Evolutionary conservation across 129 eudicot species (phyloP), one percentile per base, ranked within the genome.

Genomic region (Flaveria linearis): DNA sequence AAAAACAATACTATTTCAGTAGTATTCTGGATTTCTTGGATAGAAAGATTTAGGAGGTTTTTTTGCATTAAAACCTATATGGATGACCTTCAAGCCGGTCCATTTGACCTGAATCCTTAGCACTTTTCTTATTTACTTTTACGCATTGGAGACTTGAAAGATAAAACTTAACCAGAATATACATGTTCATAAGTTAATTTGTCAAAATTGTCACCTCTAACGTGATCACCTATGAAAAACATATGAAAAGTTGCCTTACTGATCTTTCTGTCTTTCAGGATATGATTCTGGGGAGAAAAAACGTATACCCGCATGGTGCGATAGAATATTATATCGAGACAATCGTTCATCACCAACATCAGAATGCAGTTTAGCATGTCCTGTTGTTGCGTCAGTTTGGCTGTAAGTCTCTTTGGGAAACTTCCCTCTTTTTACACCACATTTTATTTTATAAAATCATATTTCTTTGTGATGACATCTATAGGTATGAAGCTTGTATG

Each of bases 231-330:
- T 52, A 52, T 52, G 58, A 5, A 55, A 17, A 57, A 22, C 33
- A 22, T 58, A 10, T 49, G 64, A 28, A 36, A 47, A 30, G 43
- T 47, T 50, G 52, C 14, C 49, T 68, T 41, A 41, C 75, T 43
- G 22, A 22, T 50, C n/a, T 76, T 62, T 53, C 26, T 22, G 26
- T 39, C 39, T 81, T 61, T 10, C 84, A 95, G 99, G 99, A 77
- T 95, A 95, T 74, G 99, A 95, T 83, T 91, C 99, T 16, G 97
- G 97, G 58, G 99, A 95, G 86, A 95, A 95, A 87, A 95, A 91
- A 82, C 90, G 99, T 25, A 95, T 95, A 70, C 99, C 99, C 2
- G 99, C 99, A 0, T 95, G 99, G 99, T 95, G 99, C 57, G 97
- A 95, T 65, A 83, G 99, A 78, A 74, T 95, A 73, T 82, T 95